Evolutionary conservation across 2,329 filamentous ascomycete species (phyloP).

Genomic region (Diaporthe sp.): DNA sequence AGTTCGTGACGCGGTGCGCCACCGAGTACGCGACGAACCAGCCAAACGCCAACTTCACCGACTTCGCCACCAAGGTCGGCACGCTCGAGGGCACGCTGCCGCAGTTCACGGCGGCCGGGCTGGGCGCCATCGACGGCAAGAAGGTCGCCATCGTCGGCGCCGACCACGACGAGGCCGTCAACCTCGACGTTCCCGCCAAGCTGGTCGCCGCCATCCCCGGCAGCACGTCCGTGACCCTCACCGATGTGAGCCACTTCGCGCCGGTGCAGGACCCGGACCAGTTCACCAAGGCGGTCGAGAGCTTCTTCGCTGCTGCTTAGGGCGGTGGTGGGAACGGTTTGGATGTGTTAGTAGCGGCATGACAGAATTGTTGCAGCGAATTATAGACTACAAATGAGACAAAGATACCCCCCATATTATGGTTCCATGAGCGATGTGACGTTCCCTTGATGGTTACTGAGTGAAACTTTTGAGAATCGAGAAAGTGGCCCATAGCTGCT

Average conservation of each 20-base stretch:
- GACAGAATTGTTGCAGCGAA: neutral
- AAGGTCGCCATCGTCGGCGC: constrained; percentile 48
- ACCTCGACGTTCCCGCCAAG: constrained; percentile 52
- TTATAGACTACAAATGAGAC: constrained; percentile 14
- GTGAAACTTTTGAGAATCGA: neutral
- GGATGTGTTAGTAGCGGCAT: neutral
- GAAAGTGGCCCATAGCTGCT: neutral
- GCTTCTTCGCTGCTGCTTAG: constrained; percentile 45
- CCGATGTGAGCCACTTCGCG: constrained; percentile 58
- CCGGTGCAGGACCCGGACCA: constrained; percentile 57
- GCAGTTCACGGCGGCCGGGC: constrained; percentile 43
- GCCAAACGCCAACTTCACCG: constrained; percentile 53
- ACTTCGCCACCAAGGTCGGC: constrained; percentile 54
- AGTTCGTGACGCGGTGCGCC: constrained; percentile 53
- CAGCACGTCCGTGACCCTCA: constrained; percentile 53
- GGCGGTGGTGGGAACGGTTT: no score
- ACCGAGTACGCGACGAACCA: constrained; percentile 55
- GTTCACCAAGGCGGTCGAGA: constrained; percentile 51
- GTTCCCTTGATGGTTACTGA: no score
- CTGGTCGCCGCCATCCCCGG: constrained; percentile 54
- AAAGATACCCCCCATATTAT: constrained; percentile 14
- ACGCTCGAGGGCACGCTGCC: constrained; percentile 55
- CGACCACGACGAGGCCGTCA: constrained; percentile 56
- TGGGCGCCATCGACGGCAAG: constrained; percentile 47
- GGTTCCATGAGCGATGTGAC: neutral